phyloP scores from a whole-genome alignment of 176 grass and related monocot species.

The Urochloa ruziziensis region DNA sequence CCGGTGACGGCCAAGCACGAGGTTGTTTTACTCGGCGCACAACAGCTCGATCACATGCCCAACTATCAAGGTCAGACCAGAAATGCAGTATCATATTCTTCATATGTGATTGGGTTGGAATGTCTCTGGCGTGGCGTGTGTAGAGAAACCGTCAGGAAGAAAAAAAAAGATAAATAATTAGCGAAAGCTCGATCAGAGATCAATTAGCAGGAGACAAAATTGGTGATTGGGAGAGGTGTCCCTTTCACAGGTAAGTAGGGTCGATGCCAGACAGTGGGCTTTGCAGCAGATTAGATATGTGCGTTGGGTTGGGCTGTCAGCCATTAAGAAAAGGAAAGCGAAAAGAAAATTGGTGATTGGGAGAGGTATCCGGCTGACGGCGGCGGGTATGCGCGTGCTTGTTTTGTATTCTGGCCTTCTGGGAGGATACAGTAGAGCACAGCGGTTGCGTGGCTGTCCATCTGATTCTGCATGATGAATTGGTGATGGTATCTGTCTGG shows the following conservation, averaged over 20 bases:
- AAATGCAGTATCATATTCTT: neutral
- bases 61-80: neutral
- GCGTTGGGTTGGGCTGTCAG: constrained; percentile 6
- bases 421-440: too few species aligned
- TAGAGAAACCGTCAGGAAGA: too few species aligned
- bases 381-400: too few species aligned
- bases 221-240: neutral
- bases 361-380: too few species aligned
- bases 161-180: neutral
- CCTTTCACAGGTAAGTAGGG: neutral
- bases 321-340: neutral
- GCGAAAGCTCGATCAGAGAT: neutral
- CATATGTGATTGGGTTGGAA: neutral
- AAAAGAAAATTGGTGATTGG: too few species aligned
- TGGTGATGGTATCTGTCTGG: too few species aligned
- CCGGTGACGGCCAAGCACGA: too few species aligned
- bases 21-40: neutral
- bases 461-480: too few species aligned
- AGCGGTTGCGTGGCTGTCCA: too few species aligned
- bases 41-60: constrained; percentile 4
- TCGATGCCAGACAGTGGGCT: neutral
- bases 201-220: neutral
- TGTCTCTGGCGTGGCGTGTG: neutral
- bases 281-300: neutral
- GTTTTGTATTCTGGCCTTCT: too few species aligned